phyloP scores from a whole-genome alignment of 75 land plant species.

The Ceratopteris richardii region DNA sequence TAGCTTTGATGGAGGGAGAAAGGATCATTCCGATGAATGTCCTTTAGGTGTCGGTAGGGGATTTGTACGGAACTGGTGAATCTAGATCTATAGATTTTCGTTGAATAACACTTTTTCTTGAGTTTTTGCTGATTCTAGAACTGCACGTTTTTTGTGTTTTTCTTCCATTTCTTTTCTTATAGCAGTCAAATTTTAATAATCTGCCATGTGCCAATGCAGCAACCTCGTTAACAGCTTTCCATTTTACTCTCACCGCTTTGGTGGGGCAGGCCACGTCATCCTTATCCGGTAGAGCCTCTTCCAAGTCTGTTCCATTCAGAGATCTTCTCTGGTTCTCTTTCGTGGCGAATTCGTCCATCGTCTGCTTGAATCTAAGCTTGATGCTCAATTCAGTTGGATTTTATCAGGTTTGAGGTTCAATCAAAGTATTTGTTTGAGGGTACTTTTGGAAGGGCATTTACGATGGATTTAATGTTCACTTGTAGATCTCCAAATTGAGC shows the following conservation, averaged over 20 bases:
- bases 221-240: constrained; percentile 49
- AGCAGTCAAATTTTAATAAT: too few species aligned
- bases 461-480: background rate
- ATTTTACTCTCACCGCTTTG: constrained; percentile 55
- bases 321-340: constrained; percentile 81
- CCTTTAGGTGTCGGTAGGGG: too few species aligned
- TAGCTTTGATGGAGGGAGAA: too few species aligned
- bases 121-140: too few species aligned
- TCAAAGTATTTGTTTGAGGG: background rate
- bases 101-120: too few species aligned
- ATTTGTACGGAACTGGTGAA: too few species aligned
- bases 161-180: too few species aligned
- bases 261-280: constrained; percentile 58
- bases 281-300: constrained; percentile 37
- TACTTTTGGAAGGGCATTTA: background rate
- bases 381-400: constrained; percentile 94
- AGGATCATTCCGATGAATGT: too few species aligned
- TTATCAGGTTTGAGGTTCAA: constrained; percentile 40
- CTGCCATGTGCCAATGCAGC: constrained; percentile 26
- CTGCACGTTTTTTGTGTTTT: too few species aligned
- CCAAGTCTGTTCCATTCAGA: constrained; percentile 64
- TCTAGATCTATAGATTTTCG: too few species aligned
- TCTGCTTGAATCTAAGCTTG: constrained; percentile 83
- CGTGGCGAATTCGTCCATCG: constrained; percentile 70
- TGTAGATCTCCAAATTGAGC: constrained; percentile 55